A percentile compares a stretch with the other conserved stretches of the same genome.
Evolutionary conservation across 192 early-diverging fungal genomes (phyloP).

Genomic region (Backusella tarrabulga): DNA sequence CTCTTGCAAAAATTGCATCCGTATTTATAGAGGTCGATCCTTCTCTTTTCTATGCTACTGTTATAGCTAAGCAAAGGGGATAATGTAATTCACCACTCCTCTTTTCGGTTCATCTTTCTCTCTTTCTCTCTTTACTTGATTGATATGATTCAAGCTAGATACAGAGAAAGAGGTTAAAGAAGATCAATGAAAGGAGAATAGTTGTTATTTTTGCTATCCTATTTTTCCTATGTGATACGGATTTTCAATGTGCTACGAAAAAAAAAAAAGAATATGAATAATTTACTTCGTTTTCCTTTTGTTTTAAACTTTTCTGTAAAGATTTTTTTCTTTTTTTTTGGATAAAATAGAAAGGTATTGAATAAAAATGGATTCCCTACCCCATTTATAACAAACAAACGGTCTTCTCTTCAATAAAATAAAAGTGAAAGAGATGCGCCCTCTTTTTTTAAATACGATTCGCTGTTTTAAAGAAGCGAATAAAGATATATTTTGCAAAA

Average conservation of each 20-base stretch:
- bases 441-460: not conserved
- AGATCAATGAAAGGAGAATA: not conserved
- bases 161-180: not conserved
- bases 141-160: not conserved
- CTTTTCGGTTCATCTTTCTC: not conserved
- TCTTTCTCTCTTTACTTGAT: not conserved
- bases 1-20: not conserved
- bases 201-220: not conserved
- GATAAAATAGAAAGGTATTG: no score
- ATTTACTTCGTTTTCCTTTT: not conserved
- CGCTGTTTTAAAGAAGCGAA: not conserved
- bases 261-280: not conserved
- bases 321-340: not conserved
- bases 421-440: no score
- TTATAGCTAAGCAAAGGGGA: no score
- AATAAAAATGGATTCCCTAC: no score
- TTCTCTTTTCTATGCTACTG: not conserved
- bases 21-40: no score
- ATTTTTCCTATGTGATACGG: not conserved
- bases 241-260: slow-evolving; percentile 7
- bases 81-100: no score
- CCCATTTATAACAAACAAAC: no score
- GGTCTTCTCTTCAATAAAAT: no score
- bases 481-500: not conserved
- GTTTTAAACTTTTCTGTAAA: not conserved